Evolutionary conservation across 176 grass and related monocot species (phyloP), one percentile per base, ranked within the genome.

Genomic region (Saccharum officinarum): DNA sequence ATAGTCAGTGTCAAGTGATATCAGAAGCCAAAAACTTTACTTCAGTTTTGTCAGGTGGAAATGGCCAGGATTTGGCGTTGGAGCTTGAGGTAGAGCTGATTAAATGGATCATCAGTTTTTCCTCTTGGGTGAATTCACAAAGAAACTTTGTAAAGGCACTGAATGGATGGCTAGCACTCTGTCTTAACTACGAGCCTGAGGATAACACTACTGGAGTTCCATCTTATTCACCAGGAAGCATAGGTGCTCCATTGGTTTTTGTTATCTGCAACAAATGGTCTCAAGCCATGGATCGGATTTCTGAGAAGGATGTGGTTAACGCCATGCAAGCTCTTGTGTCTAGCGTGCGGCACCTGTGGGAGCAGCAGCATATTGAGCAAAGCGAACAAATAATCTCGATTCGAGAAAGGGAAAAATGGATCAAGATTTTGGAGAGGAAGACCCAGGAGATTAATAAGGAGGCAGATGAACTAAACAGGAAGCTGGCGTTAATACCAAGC

Each of bases 51-150:
- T 91, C 84, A 5, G 52, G 71, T 61, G 87, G 76, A 80, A 92
- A 78, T 55, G 49, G 80, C 66, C 41, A 2, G 45, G 83, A 75
- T 67, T 68, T 91, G 16, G 80, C 72, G 7, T 76, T 91, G 82
- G 90, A 94, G 61, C 86, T 99, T 50, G 97, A 99, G 73, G 50
- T 97, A 25, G 97, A 99, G 37, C 60, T 96, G 77, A 94, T 92
- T n/a, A 99, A 99, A 86, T 99, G 91, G 88, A 91, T 85, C 11
- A 72, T 92, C 84, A 92, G 88, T 65, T 94, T 99, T 63, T 94
- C 90, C 3, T 86, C 82, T 31, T 99, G 94, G 97, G 84, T 97
- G 66, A 97, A 68, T 80, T 52, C 93, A 1, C 92, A 99, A 74
- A 94, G 86, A 71, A 96, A 92, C 77, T 99, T 84, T 28, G 84